Conservation (phyloP, 768 basidiomycete genomes). For the Auricularia auricula-judae region DNA sequence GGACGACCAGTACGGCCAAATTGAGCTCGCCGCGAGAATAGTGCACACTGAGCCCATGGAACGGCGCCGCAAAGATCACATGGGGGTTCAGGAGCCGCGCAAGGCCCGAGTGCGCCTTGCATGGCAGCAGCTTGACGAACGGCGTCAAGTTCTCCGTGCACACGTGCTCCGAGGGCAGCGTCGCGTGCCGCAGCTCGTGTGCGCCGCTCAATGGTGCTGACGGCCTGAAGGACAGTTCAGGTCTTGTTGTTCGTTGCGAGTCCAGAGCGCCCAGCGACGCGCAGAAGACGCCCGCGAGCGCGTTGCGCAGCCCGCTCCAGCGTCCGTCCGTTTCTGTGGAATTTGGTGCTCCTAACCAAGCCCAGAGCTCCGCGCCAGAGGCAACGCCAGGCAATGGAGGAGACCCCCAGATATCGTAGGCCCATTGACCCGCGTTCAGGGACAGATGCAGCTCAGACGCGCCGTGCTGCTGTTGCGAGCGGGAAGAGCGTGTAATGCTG, state of each 20-base stretch:
- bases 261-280: slow-evolving; percentile 77
- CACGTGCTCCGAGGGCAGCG: slow-evolving; percentile 74
- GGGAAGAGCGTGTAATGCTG: slow-evolving; percentile 87
- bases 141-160: slow-evolving; percentile 97
- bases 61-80: slow-evolving; percentile 77
- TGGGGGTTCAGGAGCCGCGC: slow-evolving; percentile 78
- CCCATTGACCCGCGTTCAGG: slow-evolving; percentile 88
- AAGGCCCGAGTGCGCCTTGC: slow-evolving; percentile 80
- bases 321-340: slow-evolving; percentile 51
- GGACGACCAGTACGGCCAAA: slow-evolving; percentile 64
- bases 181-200: slow-evolving; percentile 52
- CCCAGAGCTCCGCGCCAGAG: slow-evolving; percentile 83
- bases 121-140: slow-evolving; percentile 88
- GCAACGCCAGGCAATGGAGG: slow-evolving; percentile 68
- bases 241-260: slow-evolving; percentile 63
- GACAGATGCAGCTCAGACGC: slow-evolving; percentile 83
- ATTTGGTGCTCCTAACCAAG: slow-evolving; percentile 48
- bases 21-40: slow-evolving; percentile 56
- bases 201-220: slow-evolving; percentile 25
- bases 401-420: slow-evolving; percentile 73
- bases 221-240: slow-evolving; percentile 39
- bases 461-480: slow-evolving; percentile 64
- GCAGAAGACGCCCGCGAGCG: slow-evolving; percentile 88
- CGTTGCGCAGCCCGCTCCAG: slow-evolving; percentile 81
- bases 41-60: slow-evolving; percentile 81